These are phyloP conservation scores for Pezicula neosporulosa DNA, from an alignment of 2,329 filamentous ascomycete species.

Conservation along the genomic window DNA sequence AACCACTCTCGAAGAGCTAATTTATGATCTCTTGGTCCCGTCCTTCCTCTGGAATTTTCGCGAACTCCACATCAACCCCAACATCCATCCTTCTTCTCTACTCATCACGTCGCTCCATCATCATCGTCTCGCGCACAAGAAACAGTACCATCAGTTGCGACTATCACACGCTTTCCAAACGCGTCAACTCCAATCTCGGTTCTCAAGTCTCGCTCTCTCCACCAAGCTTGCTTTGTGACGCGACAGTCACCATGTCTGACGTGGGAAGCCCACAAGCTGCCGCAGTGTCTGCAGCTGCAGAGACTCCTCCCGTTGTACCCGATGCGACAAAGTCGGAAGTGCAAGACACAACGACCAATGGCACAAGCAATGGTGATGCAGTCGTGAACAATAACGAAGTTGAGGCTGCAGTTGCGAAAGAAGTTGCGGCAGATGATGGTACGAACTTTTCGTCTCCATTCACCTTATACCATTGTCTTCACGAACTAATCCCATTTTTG, in stretches of 20 bases:
- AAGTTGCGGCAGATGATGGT: slow-evolving; percentile 21
- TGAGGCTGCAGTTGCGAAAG: slow-evolving; percentile 8
- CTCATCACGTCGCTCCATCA: neutral
- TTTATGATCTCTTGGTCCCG: neutral
- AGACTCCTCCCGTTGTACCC: slow-evolving; percentile 8
- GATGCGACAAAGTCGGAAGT: slow-evolving; percentile 9
- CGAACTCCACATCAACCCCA: neutral
- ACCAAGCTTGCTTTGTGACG: slow-evolving; percentile 10
- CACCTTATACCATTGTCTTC: neutral
- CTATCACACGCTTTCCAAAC: neutral
- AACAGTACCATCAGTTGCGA: neutral
- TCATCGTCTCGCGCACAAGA: neutral
- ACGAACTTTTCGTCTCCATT: slow-evolving; percentile 9
- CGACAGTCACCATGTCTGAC: slow-evolving; percentile 25
- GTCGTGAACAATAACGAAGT: slow-evolving; percentile 1
- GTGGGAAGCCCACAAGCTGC: slow-evolving; percentile 18
- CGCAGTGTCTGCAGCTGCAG: slow-evolving; percentile 11
- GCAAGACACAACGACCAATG: slow-evolving; percentile 15
- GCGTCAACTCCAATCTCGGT: slow-evolving; percentile 4
- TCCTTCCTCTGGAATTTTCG: neutral
- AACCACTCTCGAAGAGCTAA: no score
- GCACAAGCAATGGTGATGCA: slow-evolving; percentile 12
- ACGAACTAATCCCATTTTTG: slow-evolving; percentile 15
- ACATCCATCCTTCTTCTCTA: neutral
- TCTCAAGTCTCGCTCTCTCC: slow-evolving; percentile 1